A percentile compares a stretch with the other conserved stretches of the same genome.
These are phyloP conservation scores for Cenchrus americanus DNA, from an alignment of 176 grass and related monocot genomes.

Conservation along the genomic window DNA sequence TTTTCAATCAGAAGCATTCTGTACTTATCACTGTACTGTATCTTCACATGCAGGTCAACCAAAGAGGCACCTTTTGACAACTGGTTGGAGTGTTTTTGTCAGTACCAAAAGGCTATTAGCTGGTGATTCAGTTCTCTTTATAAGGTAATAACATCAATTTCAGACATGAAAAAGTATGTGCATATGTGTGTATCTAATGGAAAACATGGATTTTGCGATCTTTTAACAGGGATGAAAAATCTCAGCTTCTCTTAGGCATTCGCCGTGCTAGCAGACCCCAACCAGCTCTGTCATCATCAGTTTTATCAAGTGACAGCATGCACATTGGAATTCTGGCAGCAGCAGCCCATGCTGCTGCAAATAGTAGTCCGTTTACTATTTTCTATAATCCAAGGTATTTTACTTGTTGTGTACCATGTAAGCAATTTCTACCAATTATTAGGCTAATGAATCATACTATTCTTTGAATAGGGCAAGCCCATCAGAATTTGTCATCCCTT, in stretches of 20 bases:
- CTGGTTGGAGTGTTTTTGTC: conserved; percentile 98
- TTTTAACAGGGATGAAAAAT: conserved; percentile 92
- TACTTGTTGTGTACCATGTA: conserved; percentile 25
- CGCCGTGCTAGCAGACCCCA: conserved; percentile 79
- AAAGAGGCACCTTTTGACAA: conserved; percentile 93
- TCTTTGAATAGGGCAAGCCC: conserved; percentile 74
- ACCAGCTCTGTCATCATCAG: conserved; percentile 91
- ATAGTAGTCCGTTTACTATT: conserved; percentile 94
- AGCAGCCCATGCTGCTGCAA: conserved; percentile 90
- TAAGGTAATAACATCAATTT: conserved; percentile 60
- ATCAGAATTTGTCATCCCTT: conserved; percentile 95
- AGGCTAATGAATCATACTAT: conserved; percentile 20
- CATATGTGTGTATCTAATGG: conserved; percentile 3
- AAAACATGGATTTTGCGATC: conserved; percentile 28
- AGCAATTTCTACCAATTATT: neutral
- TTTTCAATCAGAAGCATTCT: conserved; percentile 25
- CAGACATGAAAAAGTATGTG: conserved; percentile 15
- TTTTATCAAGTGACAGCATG: conserved; percentile 98
- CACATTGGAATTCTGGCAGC: conserved; percentile 98
- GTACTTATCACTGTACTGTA: conserved; percentile 34
- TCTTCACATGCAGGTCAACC: conserved; percentile 84
- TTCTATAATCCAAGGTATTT: conserved; percentile 97
- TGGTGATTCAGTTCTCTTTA: conserved; percentile 96
- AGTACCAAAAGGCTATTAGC: conserved; percentile 88
- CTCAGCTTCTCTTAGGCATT: conserved; percentile 95